A percentile compares a stretch with the other conserved stretches of the same genome.
These are phyloP conservation scores for Ceratocystis huliohia DNA, from an alignment of 2,329 filamentous ascomycete species.

Conservation along the genomic window DNA sequence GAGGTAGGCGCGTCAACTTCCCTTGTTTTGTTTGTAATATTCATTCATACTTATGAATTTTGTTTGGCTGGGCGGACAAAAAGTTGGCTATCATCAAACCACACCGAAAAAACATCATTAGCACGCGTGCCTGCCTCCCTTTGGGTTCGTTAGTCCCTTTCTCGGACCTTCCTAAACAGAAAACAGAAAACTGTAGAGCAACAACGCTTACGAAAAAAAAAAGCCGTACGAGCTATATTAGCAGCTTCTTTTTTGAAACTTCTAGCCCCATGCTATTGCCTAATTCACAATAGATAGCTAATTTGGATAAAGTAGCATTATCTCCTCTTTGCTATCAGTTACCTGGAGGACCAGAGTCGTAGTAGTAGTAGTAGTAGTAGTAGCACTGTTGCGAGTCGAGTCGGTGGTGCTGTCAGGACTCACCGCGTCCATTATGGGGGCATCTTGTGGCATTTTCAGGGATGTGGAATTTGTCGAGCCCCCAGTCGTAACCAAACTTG, in stretches of 20 bases:
- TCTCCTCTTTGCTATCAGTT: not conserved
- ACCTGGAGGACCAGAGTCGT: not conserved
- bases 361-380: not conserved
- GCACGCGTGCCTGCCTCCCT: not conserved
- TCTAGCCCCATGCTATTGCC: not conserved
- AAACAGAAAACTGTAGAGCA: not conserved
- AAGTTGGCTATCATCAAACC: not conserved
- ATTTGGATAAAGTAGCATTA: not conserved
- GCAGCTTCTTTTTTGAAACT: slow-evolving; percentile 8
- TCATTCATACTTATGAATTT: not conserved
- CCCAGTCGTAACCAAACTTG: not conserved
- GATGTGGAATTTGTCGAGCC: not conserved
- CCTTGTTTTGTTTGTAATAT: not conserved
- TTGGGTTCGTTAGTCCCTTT: not conserved
- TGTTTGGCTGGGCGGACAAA: not conserved
- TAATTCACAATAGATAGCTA: not conserved
- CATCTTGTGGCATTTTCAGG: slow-evolving; percentile 6
- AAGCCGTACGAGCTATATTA: slow-evolving; percentile 4
- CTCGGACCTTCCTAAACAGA: slow-evolving; percentile 1
- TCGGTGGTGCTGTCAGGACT: not conserved
- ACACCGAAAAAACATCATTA: not conserved
- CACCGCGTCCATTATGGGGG: not conserved
- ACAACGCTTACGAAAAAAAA: not conserved
- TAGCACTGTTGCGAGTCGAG: not conserved
- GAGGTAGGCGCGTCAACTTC: not conserved